These are phyloP conservation scores for Arthrobotrys conoides DNA, from an alignment of 2,329 filamentous ascomycete genomes.

Conservation along the genomic window DNA sequence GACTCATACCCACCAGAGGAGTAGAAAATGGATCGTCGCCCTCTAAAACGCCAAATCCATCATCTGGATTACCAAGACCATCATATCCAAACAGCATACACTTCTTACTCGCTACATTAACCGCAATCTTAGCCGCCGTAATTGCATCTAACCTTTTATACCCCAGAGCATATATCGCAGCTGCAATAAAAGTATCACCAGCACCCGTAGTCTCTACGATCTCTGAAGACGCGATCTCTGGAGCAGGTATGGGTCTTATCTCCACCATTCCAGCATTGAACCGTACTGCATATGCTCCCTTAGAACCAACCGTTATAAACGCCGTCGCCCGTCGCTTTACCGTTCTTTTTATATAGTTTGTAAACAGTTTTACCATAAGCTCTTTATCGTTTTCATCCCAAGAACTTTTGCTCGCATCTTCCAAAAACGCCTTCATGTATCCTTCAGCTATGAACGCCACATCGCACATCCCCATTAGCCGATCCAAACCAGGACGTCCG, in stretches of 20 bases:
- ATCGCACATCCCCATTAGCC: slow-evolving; percentile 53
- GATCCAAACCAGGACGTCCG: slow-evolving; percentile 57
- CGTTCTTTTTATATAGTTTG: neutral
- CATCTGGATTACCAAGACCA: slow-evolving; percentile 40
- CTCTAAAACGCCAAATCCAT: slow-evolving; percentile 49
- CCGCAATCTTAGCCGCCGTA: slow-evolving; percentile 55
- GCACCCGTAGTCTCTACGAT: slow-evolving; percentile 62
- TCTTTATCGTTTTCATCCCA: slow-evolving; percentile 30
- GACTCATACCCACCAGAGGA: slow-evolving; percentile 4
- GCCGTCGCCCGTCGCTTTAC: slow-evolving; percentile 26
- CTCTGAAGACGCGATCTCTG: slow-evolving; percentile 34
- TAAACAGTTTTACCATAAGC: slow-evolving; percentile 27
- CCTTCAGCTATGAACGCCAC: slow-evolving; percentile 60
- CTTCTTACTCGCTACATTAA: slow-evolving; percentile 61
- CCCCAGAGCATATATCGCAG: slow-evolving; percentile 58
- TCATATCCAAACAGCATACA: slow-evolving; percentile 61
- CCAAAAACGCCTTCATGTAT: slow-evolving; percentile 50
- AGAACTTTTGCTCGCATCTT: slow-evolving; percentile 10
- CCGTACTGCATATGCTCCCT: slow-evolving; percentile 32
- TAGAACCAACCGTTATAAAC: slow-evolving; percentile 42
- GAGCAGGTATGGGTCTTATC: slow-evolving; percentile 38
- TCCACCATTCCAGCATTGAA: slow-evolving; percentile 14
- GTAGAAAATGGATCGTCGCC: slow-evolving; percentile 13
- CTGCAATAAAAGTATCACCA: slow-evolving; percentile 62
- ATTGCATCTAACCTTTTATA: slow-evolving; percentile 45